A percentile compares a stretch with the other conserved stretches of the same genome.
Evolutionary conservation across 495 filamentous ascomycete species (phyloP).

Genomic region (Aspergillus homomorphus): DNA sequence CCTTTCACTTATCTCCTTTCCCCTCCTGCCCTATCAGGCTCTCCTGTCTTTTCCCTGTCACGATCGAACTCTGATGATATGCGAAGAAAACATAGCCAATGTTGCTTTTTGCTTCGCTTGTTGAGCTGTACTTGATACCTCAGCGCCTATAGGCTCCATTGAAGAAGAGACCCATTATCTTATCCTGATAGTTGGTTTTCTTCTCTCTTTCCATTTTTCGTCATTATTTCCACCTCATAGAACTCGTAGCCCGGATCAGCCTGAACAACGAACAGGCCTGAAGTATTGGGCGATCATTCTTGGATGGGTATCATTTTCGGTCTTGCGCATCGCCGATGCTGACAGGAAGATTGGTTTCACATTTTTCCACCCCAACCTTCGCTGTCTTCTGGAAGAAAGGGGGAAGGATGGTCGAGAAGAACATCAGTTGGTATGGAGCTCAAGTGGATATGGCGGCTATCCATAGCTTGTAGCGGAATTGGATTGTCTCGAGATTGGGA

Average conservation of each 20-base stretch:
- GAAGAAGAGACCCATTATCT: neutral
- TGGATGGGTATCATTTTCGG: slow-evolving; percentile 19
- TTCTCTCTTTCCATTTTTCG: neutral
- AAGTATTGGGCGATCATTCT: slow-evolving; percentile 22
- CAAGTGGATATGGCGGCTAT: slow-evolving; percentile 7
- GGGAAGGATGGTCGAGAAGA: neutral
- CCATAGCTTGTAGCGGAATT: slow-evolving; percentile 11
- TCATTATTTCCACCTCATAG: slow-evolving; percentile 3
- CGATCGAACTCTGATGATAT: neutral
- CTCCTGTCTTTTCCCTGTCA: neutral
- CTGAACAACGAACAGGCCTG: slow-evolving; percentile 5
- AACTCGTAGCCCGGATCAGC: slow-evolving; percentile 7
- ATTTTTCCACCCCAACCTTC: slow-evolving; percentile 1
- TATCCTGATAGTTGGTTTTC: neutral
- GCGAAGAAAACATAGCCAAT: neutral
- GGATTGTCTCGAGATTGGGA: slow-evolving; percentile 5
- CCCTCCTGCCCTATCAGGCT: neutral
- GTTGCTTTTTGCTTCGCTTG: neutral
- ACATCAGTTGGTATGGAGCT: slow-evolving; percentile 5
- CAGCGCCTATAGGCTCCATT: neutral
- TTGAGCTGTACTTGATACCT: neutral
- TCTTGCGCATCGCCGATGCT: slow-evolving; percentile 10
- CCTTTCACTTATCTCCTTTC: slow-evolving; percentile 1
- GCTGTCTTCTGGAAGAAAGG: slow-evolving; percentile 3
- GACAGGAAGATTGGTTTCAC: slow-evolving; percentile 14